Percentiles rank a stretch among this genome's conserved stretches.
These are phyloP conservation scores for Dactylellina sp. DNA, from an alignment of 2,329 filamentous ascomycete genomes.

Conservation along the genomic window DNA sequence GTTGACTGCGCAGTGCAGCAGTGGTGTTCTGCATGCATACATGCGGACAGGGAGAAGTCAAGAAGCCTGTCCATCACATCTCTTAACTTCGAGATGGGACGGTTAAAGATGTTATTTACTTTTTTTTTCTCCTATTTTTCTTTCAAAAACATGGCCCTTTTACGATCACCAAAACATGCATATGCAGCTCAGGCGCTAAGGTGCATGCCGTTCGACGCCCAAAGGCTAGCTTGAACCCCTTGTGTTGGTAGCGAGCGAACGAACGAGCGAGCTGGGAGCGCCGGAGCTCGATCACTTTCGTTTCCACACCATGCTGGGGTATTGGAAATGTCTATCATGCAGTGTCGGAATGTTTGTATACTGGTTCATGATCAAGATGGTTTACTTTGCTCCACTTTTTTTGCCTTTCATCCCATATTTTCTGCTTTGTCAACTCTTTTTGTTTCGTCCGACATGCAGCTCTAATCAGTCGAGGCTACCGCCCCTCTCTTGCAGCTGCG, in stretches of 20 bases:
- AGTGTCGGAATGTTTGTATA: conserved; percentile 31
- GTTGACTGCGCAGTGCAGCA: not conserved
- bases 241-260: conserved; percentile 50
- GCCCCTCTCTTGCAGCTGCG: too few species aligned
- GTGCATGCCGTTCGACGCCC: conserved; percentile 23
- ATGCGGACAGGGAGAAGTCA: conserved; percentile 3
- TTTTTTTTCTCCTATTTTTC: not conserved
- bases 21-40: conserved; percentile 10
- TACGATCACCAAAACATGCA: conserved; percentile 39
- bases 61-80: conserved; percentile 21
- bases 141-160: conserved; percentile 2
- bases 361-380: not conserved
- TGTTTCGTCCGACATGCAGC: too few species aligned
- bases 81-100: conserved; percentile 25
- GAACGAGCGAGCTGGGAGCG: conserved; percentile 34
- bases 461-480: too few species aligned
- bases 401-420: conserved; percentile 21
- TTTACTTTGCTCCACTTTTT: conserved; percentile 2
- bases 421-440: conserved; percentile 2
- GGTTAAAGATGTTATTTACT: conserved; percentile 3
- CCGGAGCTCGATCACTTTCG: conserved; percentile 44
- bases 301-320: not conserved
- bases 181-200: conserved; percentile 46
- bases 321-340: conserved; percentile 1
- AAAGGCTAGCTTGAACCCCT: conserved; percentile 10